Base-by-base conservation (phyloP, 139 green algal species). In the Tetratostichococcus sp. region DNA sequence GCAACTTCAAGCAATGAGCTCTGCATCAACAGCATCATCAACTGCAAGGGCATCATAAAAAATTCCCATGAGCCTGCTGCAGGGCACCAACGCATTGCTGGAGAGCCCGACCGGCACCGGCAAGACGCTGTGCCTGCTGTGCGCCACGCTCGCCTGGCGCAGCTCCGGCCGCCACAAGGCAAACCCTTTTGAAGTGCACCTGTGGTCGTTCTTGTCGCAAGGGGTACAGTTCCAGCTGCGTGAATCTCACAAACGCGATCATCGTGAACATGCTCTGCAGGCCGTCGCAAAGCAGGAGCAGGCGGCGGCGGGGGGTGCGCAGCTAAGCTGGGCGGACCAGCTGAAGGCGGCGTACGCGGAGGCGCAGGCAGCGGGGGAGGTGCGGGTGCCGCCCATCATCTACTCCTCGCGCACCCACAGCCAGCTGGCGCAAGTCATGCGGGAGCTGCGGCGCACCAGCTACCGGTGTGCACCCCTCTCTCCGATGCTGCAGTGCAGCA, bases 91-190 rank as follows among this genome's bases (percentile, higher is more conserved):
- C 75, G 94, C 90, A 1, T 83, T 98, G 77, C 83, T 98, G 69
- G 95, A 98, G 83, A 94, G 86, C 70, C 95, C 95, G 62, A 98
- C 95, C 0, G 95, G 95, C 30, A 98, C 95, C 0, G 95, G 95
- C 42, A 98, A 98, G 82, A 98, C 95, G 30, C 86, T 98, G 31
- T 98, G 94, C 83, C 87, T 98, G 82, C 89, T 98, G 65, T 98
- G 95, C 81, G 92, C 95, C 21, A 89, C 91, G 0, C 80, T 98
- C 32, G 95, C 91, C 0, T 98, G 95, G 95, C 82, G 86, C 4
- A 62, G 50, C 50, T n/a, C 14, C 14, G 43, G 72, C 3, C 32
- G 23, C 32, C 50, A 62, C 19, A 62, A 62, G 50, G 50, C 26
- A 8, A 26, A 26, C 50, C 39, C 39, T 22, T 50, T 14, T 50